Percentiles rank a stretch among this genome's conserved stretches.
phyloP scores from a whole-genome alignment of 352 stramenopile genomes.

The Globisporangium parvum region DNA sequence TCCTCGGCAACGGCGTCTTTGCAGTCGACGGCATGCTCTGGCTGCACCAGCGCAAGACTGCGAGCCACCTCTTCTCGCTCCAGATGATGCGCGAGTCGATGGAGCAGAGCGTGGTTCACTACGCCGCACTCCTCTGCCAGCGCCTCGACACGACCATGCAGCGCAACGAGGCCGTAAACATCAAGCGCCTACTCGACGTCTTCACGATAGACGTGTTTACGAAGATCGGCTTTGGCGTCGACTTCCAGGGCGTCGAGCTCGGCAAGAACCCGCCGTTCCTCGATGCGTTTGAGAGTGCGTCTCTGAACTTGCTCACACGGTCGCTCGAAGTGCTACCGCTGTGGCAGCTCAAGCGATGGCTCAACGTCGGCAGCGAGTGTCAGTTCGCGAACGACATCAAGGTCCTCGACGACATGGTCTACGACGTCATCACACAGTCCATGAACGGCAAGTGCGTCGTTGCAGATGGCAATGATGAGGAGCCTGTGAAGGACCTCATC shows the following conservation, averaged over 20 bases:
- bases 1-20: constrained; percentile 63
- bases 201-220: constrained; percentile 58
- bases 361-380: constrained; percentile 16
- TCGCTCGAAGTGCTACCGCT: constrained; percentile 16
- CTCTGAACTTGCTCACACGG: constrained; percentile 10
- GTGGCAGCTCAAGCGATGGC: constrained; percentile 21
- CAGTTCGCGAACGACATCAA: constrained; percentile 4
- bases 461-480: not conserved
- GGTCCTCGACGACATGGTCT: constrained; percentile 9
- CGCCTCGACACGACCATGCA: not conserved
- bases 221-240: constrained; percentile 46
- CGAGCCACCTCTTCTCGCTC: constrained; percentile 72
- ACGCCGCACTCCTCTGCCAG: constrained; percentile 11
- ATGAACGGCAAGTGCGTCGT: not conserved
- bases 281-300: constrained; percentile 24
- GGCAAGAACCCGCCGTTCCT: constrained; percentile 20
- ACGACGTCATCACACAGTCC: constrained; percentile 10
- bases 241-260: constrained; percentile 19
- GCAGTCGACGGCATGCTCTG: constrained; percentile 32
- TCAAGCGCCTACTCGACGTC: constrained; percentile 25
- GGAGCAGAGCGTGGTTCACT: constrained; percentile 13
- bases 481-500: constrained; percentile 25
- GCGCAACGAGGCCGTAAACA: not conserved
- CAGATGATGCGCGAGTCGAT: constrained; percentile 28
- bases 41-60: constrained; percentile 56